Evolutionary conservation across 1,139 yeast genomes (phyloP).

Genomic region (Saccharomyces hybrid): DNA sequence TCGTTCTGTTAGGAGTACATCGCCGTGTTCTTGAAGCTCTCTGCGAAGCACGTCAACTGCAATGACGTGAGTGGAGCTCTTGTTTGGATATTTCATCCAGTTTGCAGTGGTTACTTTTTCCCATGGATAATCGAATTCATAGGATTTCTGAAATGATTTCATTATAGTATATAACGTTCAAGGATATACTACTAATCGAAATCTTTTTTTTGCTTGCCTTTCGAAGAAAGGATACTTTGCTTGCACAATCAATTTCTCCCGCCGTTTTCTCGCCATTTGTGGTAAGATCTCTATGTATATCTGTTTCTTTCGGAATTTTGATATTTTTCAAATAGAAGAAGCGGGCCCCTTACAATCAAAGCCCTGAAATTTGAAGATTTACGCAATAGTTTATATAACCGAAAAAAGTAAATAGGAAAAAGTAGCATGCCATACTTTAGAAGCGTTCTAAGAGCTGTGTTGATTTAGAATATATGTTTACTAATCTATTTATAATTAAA

Average conservation of each 20-base stretch:
- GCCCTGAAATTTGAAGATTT: background rate
- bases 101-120: slow-evolving; percentile 93
- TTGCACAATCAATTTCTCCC: background rate
- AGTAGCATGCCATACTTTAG: too few relatives aligned
- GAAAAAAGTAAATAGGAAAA: background rate
- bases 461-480: background rate
- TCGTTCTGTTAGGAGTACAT: slow-evolving; percentile 70
- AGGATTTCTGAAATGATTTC: slow-evolving; percentile 70
- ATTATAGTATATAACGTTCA: slow-evolving; percentile 32
- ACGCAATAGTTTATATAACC: background rate
- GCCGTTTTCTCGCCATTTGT: background rate
- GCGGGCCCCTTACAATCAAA: background rate
- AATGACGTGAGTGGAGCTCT: slow-evolving; percentile 84
- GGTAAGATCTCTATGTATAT: background rate
- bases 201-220: background rate
- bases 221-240: background rate
- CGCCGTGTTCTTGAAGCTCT: slow-evolving; percentile 49
- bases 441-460: background rate
- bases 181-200: background rate
- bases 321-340: background rate
- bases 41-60: slow-evolving; percentile 84
- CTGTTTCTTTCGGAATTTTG: background rate
- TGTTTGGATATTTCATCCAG: slow-evolving; percentile 95
- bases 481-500: background rate
- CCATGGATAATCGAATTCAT: slow-evolving; percentile 77